Conservation (phyloP, 2,329 filamentous ascomycete genomes). For the Sporothrix inflata region DNA sequence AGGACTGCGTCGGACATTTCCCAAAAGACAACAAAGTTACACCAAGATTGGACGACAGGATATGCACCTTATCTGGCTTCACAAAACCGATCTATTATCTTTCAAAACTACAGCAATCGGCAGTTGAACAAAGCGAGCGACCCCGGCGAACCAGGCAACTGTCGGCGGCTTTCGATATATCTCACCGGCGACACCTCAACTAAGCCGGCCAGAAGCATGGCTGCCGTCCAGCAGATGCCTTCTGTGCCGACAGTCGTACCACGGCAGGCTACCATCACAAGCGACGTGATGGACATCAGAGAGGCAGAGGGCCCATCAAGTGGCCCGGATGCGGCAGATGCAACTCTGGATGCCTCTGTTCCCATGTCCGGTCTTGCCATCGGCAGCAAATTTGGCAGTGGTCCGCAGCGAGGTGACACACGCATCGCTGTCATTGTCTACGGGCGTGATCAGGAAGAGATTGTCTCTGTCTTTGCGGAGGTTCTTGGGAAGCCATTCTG, state of each 20-base stretch:
- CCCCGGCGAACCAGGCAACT: background rate
- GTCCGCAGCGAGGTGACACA: constrained; percentile 56
- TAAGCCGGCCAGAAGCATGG: constrained; percentile 29
- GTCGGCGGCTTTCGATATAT: background rate
- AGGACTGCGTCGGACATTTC: background rate
- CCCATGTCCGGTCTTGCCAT: constrained; percentile 37
- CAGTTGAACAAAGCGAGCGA: background rate
- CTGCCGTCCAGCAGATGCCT: constrained; percentile 38
- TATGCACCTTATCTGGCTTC: background rate
- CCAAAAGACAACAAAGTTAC: background rate
- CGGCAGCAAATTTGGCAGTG: constrained; percentile 50
- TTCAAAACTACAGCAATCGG: background rate
- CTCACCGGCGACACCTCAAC: background rate
- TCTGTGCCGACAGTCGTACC: constrained; percentile 28
- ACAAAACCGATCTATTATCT: background rate
- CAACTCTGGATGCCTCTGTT: constrained; percentile 33
- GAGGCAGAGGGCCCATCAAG: constrained; percentile 24
- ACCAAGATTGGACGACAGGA: background rate
- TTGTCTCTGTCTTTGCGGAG: constrained; percentile 76
- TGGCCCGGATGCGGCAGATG: constrained; percentile 30
- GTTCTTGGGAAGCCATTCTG: constrained; percentile 75
- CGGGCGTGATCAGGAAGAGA: constrained; percentile 70
- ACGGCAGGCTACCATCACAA: background rate
- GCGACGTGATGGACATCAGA: constrained; percentile 18
- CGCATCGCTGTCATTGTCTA: constrained; percentile 70